Evolutionary conservation across 1,284 basidiomycete species (phyloP).

Genomic region (Fomitiporia mediterranea): DNA sequence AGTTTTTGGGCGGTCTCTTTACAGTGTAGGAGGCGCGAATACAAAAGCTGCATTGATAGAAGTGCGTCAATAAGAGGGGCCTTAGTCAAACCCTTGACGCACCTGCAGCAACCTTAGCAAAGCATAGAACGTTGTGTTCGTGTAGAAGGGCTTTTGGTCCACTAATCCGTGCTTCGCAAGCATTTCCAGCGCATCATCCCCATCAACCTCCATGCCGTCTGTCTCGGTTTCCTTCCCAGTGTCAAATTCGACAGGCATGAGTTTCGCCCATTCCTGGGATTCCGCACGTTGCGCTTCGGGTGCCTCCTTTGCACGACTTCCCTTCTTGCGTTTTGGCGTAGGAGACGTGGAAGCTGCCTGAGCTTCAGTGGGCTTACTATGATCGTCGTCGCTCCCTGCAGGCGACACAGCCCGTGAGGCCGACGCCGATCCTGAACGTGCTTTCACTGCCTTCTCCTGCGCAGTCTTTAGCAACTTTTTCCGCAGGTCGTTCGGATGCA

Average conservation of each 20-base stretch:
- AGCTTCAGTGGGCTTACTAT: conserved; percentile 1
- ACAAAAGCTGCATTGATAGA: conserved; percentile 61
- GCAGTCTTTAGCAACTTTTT: conserved; percentile 74
- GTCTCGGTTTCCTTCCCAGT: not conserved
- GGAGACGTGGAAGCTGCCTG: conserved; percentile 2
- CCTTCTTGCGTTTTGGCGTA: conserved; percentile 17
- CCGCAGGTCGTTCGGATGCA: conserved; percentile 66
- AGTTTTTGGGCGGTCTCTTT: conserved; percentile 72
- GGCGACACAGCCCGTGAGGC: conserved; percentile 38
- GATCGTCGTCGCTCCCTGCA: conserved; percentile 22
- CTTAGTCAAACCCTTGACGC: conserved; percentile 27
- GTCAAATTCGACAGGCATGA: conserved; percentile 19
- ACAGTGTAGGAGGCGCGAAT: conserved; percentile 83
- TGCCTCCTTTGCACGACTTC: conserved; percentile 8
- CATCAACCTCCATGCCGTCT: conserved; percentile 17
- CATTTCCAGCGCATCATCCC: conserved; percentile 7
- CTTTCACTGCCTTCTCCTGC: conserved; percentile 42
- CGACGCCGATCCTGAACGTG: conserved; percentile 24
- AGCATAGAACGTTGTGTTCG: conserved; percentile 91
- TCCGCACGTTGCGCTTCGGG: conserved; percentile 7
- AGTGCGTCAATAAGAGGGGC: not conserved
- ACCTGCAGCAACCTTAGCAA: conserved; percentile 86
- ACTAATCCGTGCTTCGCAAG: conserved; percentile 18
- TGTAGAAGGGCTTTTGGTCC: conserved; percentile 64
- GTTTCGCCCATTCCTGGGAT: conserved; percentile 20